Evolutionary conservation across 768 basidiomycete species (phyloP), one percentile per base, ranked within the genome.

Genomic region (Amanita thiersii): DNA sequence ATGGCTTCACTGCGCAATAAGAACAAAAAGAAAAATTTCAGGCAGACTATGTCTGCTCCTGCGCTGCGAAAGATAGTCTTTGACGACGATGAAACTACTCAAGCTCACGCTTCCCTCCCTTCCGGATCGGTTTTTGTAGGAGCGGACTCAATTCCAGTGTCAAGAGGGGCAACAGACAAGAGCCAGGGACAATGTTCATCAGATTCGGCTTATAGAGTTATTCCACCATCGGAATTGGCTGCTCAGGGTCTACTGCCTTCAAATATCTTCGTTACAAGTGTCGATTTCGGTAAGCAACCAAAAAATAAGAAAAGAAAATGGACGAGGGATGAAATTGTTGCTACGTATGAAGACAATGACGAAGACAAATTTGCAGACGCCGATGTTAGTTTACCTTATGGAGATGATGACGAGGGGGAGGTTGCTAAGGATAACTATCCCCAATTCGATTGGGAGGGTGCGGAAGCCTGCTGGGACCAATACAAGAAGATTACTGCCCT

Each of bases 1-100:
- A 73, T 77, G 73, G 63, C 73, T 30, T 74, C 74, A 0, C 58
- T 85, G 15, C 66, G 73, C 32, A 86, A 83, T 56, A 86, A 83
- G 58, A 86, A 85, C 58, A 87, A 86, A 57, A 75, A 72, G 33
- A 80, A 74, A 44, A 77, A 76, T 14, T 85, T 81, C 58, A 77
- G 70, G 50, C 63, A 72, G 37, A 60, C 72, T 5, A 66, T 79
- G 57, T 49, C 58, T 11, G 36, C 60, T 28, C 54, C 67, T 39
- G 38, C 67, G 57, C 48, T 69, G 56, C 24, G 53, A 28, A 83
- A 76, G 57, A 80, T 84, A 43, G 60, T 75, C 12, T 83, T 83
- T 47, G 54, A 54, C 1, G 50, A 50, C 19, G 48, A 43, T 19
- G 42, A 26, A 18, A 26, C n/a, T n/a, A n/a, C n/a, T n/a, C n/a